A percentile compares a stretch with the other conserved stretches of the same genome.
Conservation (phyloP, 1,284 basidiomycete species). For the Wolfiporia cocos region DNA sequence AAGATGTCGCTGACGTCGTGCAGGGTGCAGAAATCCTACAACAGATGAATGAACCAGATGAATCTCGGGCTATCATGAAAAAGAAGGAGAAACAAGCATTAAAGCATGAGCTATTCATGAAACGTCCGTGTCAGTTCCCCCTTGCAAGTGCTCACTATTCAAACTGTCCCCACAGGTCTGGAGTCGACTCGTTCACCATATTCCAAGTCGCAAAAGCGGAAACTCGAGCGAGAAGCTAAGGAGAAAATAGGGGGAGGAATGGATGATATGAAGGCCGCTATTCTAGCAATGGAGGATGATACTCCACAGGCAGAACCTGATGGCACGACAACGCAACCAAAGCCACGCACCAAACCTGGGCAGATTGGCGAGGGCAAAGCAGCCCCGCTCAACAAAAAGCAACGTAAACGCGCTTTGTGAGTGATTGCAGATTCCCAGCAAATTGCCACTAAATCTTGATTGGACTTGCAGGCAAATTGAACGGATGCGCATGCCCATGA, state of each 20-base stretch:
- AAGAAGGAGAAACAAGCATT: constrained; percentile 69
- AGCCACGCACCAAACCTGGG: constrained; percentile 29
- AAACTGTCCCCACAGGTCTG: constrained; percentile 38
- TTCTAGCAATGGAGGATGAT: constrained; percentile 44
- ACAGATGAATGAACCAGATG: constrained; percentile 20
- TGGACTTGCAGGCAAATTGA: constrained; percentile 63
- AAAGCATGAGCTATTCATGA: constrained; percentile 63
- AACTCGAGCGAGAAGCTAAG: constrained; percentile 64
- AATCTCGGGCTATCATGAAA: constrained; percentile 28
- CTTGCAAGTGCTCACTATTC: constrained; percentile 2
- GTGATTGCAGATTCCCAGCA: constrained; percentile 27
- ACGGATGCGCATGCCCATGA: constrained; percentile 62
- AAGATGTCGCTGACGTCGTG: too few relatives aligned
- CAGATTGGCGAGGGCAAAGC: constrained; percentile 69
- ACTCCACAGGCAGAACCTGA: constrained; percentile 15
- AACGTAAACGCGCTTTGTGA: constrained; percentile 68
- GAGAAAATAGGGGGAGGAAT: constrained; percentile 65
- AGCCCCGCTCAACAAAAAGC: constrained; percentile 52
- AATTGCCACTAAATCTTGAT: too few relatives aligned
- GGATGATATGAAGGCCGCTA: constrained; percentile 48
- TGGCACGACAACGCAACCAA: constrained; percentile 10
- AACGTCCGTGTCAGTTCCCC: constrained; percentile 37
- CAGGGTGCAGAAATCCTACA: constrained; percentile 43
- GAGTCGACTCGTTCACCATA: constrained; percentile 49
- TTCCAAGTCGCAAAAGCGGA: constrained; percentile 70